Percentiles rank a stretch among this genome's conserved stretches.
Evolutionary conservation across 129 eudicot genomes (phyloP).

Genomic region (Oenanthe sinensis): DNA sequence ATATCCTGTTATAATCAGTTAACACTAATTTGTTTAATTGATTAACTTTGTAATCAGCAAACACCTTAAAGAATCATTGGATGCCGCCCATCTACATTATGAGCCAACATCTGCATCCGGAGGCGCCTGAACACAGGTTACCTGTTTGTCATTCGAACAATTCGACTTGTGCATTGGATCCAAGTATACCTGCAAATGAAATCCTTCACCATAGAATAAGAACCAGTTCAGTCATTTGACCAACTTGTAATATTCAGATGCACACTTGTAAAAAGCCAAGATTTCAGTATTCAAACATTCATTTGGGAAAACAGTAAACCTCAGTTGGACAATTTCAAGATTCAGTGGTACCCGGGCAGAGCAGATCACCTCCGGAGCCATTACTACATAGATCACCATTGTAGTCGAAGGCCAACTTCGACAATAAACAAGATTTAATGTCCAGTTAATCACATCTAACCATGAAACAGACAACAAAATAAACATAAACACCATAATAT

Average conservation of each 20-base stretch:
- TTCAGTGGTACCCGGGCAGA: neutral
- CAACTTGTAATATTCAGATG: neutral
- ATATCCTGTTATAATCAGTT: neutral
- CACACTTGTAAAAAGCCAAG: neutral
- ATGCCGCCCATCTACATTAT: too few relatives aligned
- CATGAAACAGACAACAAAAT: neutral
- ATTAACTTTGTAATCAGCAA: neutral
- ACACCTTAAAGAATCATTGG: neutral
- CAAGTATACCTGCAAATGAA: neutral
- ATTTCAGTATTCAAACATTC: neutral
- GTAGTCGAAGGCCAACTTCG: neutral
- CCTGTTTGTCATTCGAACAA: neutral
- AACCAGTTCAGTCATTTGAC: neutral
- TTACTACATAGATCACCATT: neutral
- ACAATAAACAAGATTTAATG: neutral
- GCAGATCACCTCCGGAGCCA: neutral
- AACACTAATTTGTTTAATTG: neutral
- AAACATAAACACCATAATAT: neutral
- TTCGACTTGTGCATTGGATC: neutral
- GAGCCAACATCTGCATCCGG: too few relatives aligned
- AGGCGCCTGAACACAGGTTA: neutral
- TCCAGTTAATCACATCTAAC: neutral
- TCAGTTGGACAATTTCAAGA: neutral
- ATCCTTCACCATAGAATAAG: neutral
- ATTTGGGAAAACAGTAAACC: neutral